A percentile compares a stretch with the other conserved stretches of the same genome.
Evolutionary conservation across 768 basidiomycete genomes (phyloP).

Genomic region (Auricularia heimuer): DNA sequence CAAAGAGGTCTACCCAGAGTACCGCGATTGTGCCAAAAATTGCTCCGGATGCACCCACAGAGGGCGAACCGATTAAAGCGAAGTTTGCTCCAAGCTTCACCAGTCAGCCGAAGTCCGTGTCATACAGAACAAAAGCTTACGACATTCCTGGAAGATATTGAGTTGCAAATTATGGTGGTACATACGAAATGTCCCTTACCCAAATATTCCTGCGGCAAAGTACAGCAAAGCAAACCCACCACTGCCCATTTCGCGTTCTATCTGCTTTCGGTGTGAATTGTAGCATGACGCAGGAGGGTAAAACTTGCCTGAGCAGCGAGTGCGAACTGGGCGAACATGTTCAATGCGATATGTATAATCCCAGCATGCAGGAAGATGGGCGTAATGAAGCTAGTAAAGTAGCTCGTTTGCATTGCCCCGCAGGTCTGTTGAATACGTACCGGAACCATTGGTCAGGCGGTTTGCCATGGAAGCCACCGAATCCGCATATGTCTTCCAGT

Average conservation of each 20-base stretch:
- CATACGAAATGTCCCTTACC: conserved; percentile 32
- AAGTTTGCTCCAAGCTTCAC: not conserved
- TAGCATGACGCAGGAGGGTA: no score
- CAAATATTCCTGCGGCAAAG: conserved; percentile 86
- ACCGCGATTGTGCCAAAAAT: conserved; percentile 83
- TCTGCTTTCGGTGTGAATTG: conserved; percentile 28
- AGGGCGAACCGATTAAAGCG: conserved; percentile 68
- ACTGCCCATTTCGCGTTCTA: conserved; percentile 89
- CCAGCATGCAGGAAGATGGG: conserved; percentile 92
- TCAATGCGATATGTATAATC: conserved; percentile 83
- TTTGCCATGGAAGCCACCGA: conserved; percentile 54
- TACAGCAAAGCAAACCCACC: conserved; percentile 78
- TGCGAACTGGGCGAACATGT: conserved; percentile 79
- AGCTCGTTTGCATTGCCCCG: conserved; percentile 7
- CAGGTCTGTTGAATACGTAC: conserved; percentile 21
- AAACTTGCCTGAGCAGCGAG: conserved; percentile 60
- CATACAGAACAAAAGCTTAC: not conserved
- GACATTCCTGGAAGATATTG: not conserved
- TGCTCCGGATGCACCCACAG: conserved; percentile 86
- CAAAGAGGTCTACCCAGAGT: conserved; percentile 80
- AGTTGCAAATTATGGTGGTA: no score
- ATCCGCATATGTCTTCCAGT: conserved; percentile 78
- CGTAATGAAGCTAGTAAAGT: conserved; percentile 56
- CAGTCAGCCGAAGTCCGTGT: no score
- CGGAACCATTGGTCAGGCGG: conserved; percentile 50